These are phyloP conservation scores for Diddensiella caesifluorescens DNA, from an alignment of 805 yeast genomes.

Conservation along the genomic window DNA sequence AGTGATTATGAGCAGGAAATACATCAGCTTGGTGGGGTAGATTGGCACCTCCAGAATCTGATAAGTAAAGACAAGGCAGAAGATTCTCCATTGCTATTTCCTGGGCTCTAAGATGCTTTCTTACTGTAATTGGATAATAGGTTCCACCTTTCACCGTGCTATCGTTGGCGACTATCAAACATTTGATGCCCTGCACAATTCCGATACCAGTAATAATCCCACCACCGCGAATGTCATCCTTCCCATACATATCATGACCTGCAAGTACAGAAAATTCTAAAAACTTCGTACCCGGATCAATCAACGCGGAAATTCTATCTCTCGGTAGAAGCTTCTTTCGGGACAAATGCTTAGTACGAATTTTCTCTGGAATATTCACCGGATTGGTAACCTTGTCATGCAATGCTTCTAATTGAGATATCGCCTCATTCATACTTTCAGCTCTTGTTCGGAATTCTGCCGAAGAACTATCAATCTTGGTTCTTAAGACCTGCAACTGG, in stretches of 20 bases:
- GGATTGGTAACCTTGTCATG: slow-evolving; percentile 21
- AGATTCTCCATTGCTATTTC: slow-evolving; percentile 30
- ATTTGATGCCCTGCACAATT: slow-evolving; percentile 27
- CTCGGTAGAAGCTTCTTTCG: slow-evolving; percentile 30
- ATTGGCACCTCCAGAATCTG: slow-evolving; percentile 33
- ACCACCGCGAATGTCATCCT: slow-evolving; percentile 31
- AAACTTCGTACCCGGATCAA: slow-evolving; percentile 30
- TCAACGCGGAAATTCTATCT: slow-evolving; percentile 28
- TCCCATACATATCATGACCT: slow-evolving; percentile 29
- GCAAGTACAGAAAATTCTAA: slow-evolving; percentile 30
- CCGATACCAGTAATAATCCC: slow-evolving; percentile 33
- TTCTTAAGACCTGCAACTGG: slow-evolving; percentile 20
- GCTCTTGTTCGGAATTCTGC: slow-evolving; percentile 23
- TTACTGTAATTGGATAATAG: slow-evolving; percentile 33
- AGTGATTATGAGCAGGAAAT: slow-evolving; percentile 32
- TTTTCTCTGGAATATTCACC: slow-evolving; percentile 27
- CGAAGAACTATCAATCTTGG: slow-evolving; percentile 23
- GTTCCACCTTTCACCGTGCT: slow-evolving; percentile 33
- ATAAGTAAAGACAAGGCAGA: slow-evolving; percentile 30
- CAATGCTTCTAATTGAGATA: slow-evolving; percentile 17
- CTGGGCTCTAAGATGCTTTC: slow-evolving; percentile 32
- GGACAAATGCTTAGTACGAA: slow-evolving; percentile 26
- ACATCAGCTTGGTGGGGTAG: slow-evolving; percentile 33
- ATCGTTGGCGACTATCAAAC: slow-evolving; percentile 31
- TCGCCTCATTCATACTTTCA: slow-evolving; percentile 20